These are phyloP conservation scores for Ilex aquifolium DNA, from an alignment of 257 asterid species.

Conservation along the genomic window DNA sequence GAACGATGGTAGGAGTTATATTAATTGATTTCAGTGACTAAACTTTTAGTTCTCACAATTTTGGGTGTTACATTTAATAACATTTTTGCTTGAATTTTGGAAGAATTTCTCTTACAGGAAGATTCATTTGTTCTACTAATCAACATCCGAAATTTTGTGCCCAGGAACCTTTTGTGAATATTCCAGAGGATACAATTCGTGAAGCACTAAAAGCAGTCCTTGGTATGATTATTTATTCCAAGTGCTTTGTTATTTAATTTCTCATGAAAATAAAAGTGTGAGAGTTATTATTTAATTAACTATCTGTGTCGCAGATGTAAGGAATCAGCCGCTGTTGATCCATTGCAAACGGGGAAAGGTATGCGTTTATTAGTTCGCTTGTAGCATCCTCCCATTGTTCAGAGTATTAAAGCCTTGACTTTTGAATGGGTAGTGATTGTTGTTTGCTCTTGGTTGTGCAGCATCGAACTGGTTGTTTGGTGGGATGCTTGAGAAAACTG, in stretches of 20 bases:
- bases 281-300: too few relatives aligned
- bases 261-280: background rate
- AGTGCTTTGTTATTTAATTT: background rate
- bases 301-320: conserved; percentile 40
- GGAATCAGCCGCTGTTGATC: conserved; percentile 71
- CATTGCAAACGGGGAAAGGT: conserved; percentile 93
- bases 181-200: conserved; percentile 72
- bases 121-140: too few relatives aligned
- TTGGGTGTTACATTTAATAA: too few relatives aligned
- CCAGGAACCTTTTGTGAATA: conserved; percentile 87
- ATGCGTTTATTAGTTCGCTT: background rate
- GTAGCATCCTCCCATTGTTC: background rate
- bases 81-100: too few relatives aligned
- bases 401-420: background rate
- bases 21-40: too few relatives aligned
- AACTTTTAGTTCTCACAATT: too few relatives aligned
- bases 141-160: conserved; percentile 2
- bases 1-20: too few relatives aligned
- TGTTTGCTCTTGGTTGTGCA: conserved; percentile 21
- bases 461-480: conserved; percentile 92
- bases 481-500: conserved; percentile 78
- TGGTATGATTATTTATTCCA: conserved; percentile 26
- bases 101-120: background rate
- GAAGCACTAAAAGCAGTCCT: conserved; percentile 60
- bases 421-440: background rate